Percentiles rank a stretch among this genome's conserved stretches.
phyloP scores from a whole-genome alignment of 106 monocot genomes.

The Phalaenopsis equestris region DNA sequence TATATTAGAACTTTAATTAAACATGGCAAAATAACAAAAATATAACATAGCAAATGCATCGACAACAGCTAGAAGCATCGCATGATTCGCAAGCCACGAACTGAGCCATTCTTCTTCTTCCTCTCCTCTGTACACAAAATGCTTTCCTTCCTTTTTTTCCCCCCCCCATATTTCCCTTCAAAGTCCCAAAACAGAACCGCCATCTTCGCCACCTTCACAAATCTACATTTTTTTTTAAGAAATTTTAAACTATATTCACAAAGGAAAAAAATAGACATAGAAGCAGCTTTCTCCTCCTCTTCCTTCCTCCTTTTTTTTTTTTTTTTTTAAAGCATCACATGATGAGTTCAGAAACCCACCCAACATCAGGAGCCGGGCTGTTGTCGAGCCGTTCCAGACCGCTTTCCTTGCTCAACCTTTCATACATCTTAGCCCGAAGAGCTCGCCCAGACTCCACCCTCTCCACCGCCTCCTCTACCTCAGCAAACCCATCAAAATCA shows the following conservation, averaged over 20 bases:
- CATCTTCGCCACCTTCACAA: not conserved
- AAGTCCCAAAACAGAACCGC: not conserved
- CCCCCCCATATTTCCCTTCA: not conserved
- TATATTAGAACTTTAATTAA: not conserved
- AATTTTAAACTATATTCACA: slow-evolving; percentile 1
- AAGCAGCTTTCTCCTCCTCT: not conserved
- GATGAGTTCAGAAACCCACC: slow-evolving; percentile 68
- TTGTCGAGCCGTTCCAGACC: slow-evolving; percentile 16
- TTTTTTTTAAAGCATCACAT: slow-evolving; percentile 21
- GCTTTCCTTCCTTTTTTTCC: not conserved
- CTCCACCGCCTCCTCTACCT: slow-evolving; percentile 28
- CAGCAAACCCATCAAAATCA: slow-evolving; percentile 9
- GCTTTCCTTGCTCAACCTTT: slow-evolving; percentile 62
- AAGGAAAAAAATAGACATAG: not conserved
- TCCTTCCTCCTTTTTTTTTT: not conserved
- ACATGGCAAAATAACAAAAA: not conserved
- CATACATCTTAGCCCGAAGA: slow-evolving; percentile 64
- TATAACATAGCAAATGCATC: not conserved
- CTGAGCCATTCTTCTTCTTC: not conserved
- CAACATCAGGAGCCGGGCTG: slow-evolving; percentile 42
- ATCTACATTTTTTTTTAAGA: not conserved
- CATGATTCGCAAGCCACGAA: not conserved
- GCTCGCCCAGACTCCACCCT: slow-evolving; percentile 83
- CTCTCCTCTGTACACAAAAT: slow-evolving; percentile 1
- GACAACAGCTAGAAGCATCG: not conserved